Evolutionary conservation across 1,284 basidiomycete genomes (phyloP).

Genomic region (Cronartium quercuum): DNA sequence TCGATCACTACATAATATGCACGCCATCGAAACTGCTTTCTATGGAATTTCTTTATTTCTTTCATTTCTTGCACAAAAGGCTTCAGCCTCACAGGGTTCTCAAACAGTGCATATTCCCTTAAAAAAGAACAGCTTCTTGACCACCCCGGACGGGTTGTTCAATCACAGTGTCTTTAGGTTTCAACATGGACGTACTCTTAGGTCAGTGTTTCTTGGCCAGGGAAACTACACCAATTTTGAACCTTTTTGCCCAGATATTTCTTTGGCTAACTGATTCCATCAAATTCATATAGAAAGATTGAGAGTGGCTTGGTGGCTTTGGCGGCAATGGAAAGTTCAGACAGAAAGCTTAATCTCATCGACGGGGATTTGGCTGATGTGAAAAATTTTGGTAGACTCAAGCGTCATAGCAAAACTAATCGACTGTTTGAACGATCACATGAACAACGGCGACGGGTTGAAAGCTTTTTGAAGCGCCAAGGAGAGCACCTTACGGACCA

Average conservation of each 20-base stretch:
- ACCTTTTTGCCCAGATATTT: neutral
- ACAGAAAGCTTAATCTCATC: neutral
- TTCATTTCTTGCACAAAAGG: neutral
- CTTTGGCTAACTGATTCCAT: neutral
- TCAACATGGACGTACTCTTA: neutral
- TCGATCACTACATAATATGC: no score
- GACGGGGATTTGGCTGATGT: neutral
- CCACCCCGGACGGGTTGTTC: neutral
- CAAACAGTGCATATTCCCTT: neutral
- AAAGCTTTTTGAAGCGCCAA: constrained; percentile 5
- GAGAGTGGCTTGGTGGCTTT: neutral
- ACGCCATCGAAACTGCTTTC: no score
- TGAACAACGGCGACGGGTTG: neutral
- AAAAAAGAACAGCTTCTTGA: neutral
- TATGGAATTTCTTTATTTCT: neutral
- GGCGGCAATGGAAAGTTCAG: no score
- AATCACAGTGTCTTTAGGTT: neutral
- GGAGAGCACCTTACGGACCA: constrained; percentile 28
- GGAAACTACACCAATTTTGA: neutral
- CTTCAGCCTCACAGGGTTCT: neutral
- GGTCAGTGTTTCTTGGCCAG: neutral
- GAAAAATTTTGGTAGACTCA: neutral
- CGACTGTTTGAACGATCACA: neutral
- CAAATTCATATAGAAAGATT: neutral
- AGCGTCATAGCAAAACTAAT: neutral